These are phyloP conservation scores for Lactuca saligna DNA, from an alignment of 129 eudicot genomes.

Conservation along the genomic window DNA sequence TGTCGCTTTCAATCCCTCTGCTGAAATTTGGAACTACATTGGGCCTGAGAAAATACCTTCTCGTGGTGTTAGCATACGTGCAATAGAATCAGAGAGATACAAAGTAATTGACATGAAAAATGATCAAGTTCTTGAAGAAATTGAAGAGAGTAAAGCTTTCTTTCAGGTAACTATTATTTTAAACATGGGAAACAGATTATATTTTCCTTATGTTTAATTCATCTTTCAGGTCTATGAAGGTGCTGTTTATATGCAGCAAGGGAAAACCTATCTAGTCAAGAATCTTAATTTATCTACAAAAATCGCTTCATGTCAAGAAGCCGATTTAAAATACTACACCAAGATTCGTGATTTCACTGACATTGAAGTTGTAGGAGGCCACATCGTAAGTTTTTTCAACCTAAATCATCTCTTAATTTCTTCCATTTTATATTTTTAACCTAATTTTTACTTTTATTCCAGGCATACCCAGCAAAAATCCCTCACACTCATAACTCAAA, in stretches of 20 bases:
- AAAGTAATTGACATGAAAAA: constrained; percentile 68
- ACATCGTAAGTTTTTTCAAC: constrained; percentile 57
- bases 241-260: constrained; percentile 94
- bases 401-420: constrained; percentile 8
- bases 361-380: constrained; percentile 75
- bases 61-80: constrained; percentile 63
- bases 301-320: constrained; percentile 77
- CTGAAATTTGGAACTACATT: constrained; percentile 78
- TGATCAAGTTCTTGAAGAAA: constrained; percentile 80
- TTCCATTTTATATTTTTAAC: too few relatives aligned
- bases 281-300: constrained; percentile 63
- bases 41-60: constrained; percentile 90
- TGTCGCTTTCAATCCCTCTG: constrained; percentile 47
- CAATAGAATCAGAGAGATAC: constrained; percentile 79
- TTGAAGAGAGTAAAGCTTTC: constrained; percentile 95
- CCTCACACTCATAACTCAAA: constrained; percentile 26
- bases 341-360: constrained; percentile 86
- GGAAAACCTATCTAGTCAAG: constrained; percentile 80
- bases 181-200: not conserved
- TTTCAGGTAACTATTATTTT: constrained; percentile 64
- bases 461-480: constrained; percentile 74
- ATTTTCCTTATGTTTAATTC: constrained; percentile 2
- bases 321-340: constrained; percentile 87
- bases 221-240: constrained; percentile 91
- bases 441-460: not conserved